These are phyloP conservation scores for Allium cepa DNA, from an alignment of 106 monocot genomes.

Conservation along the genomic window DNA sequence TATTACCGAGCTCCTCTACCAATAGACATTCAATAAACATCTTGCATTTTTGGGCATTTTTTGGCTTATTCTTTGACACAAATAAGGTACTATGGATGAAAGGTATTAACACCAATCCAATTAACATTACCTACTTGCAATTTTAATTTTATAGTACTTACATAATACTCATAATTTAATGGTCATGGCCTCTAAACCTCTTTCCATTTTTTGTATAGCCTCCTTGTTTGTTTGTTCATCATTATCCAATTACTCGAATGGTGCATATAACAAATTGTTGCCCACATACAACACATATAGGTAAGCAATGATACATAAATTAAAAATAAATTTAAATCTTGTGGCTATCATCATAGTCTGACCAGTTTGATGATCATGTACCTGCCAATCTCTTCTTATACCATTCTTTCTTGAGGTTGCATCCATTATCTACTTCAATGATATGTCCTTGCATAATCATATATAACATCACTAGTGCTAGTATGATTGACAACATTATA, in stretches of 20 bases:
- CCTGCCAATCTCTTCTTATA: slow-evolving; percentile 92
- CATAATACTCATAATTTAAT: no score
- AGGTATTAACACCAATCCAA: no score
- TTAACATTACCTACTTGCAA: no score
- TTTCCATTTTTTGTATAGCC: slow-evolving; percentile 21
- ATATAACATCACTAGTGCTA: not conserved
- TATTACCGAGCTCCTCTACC: no score
- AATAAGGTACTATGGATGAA: no score
- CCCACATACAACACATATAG: not conserved
- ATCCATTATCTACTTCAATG: slow-evolving; percentile 87
- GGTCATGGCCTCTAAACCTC: no score
- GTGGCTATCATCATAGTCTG: slow-evolving; percentile 72
- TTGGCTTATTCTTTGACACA: no score
- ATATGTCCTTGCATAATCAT: slow-evolving; percentile 60
- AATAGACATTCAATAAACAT: no score
- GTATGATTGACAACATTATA: not conserved
- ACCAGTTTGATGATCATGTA: slow-evolving; percentile 69
- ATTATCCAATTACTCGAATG: slow-evolving; percentile 28
- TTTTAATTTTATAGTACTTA: no score
- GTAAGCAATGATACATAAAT: not conserved
- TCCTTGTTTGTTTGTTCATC: slow-evolving; percentile 67
- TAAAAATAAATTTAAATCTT: slow-evolving; percentile 31
- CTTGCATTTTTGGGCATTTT: no score
- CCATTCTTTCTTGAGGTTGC: slow-evolving; percentile 85
- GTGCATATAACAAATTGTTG: not conserved